Conservation (phyloP, 495 filamentous ascomycete genomes). For the Aspergillus sclerotiicarbonarius region DNA sequence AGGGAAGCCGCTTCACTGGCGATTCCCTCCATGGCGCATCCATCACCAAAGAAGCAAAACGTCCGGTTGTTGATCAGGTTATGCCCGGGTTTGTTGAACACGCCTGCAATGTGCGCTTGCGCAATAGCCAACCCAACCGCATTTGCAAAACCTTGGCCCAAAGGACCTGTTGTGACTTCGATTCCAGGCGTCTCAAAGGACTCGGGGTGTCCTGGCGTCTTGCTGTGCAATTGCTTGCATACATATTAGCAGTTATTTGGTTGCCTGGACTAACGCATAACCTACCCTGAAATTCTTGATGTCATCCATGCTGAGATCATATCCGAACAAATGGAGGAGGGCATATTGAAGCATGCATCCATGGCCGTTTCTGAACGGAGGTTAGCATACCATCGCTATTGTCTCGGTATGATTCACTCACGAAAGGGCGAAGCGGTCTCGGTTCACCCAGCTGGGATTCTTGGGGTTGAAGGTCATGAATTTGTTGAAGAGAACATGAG, state of each 20-base stretch:
- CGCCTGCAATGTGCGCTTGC: conserved; percentile 81
- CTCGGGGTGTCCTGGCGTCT: conserved; percentile 95
- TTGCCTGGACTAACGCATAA: conserved; percentile 19
- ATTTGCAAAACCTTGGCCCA: conserved; percentile 93
- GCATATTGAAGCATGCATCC: conserved; percentile 99
- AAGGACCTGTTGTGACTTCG: conserved; percentile 96
- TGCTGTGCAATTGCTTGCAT: conserved; percentile 79
- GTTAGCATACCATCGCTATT: too few relatives aligned
- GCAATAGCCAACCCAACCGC: conserved; percentile 96
- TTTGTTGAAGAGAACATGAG: conserved; percentile 98
- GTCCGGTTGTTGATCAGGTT: conserved; percentile 95
- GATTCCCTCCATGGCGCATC: conserved; percentile 98
- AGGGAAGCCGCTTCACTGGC: conserved; percentile 87
- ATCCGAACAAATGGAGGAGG: conserved; percentile 95
- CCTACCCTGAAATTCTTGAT: conserved; percentile 92
- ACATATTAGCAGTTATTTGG: too few relatives aligned
- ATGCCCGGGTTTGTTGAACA: conserved; percentile 97
- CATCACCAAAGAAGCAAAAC: conserved; percentile 94
- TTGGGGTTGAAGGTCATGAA: conserved; percentile 99
- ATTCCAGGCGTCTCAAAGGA: conserved; percentile 93
- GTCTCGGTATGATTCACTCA: too few relatives aligned
- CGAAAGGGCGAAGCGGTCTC: conserved; percentile 98
- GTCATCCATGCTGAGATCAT: conserved; percentile 79
- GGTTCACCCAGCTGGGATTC: conserved; percentile 95
- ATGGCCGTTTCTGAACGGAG: conserved; percentile 77